Percentiles rank a stretch among this genome's conserved stretches.
Conservation (phyloP, 345 rosid species). For the Jatropha curcas region DNA sequence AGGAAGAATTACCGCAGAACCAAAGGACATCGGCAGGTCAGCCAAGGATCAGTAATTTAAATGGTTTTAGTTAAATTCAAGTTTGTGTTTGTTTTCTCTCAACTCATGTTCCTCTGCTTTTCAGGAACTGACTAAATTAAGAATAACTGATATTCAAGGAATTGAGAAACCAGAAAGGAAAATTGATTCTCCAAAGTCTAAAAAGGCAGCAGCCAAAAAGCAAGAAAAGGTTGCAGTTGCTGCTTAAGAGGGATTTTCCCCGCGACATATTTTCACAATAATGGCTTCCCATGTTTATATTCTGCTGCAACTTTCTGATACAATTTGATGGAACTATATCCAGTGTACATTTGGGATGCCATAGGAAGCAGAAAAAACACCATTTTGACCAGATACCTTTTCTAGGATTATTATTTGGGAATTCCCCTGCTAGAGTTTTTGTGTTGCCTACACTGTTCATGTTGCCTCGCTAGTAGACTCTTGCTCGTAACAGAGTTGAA, state of each 20-base stretch:
- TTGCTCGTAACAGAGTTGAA: conserved; percentile 12
- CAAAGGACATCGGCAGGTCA: conserved; percentile 88
- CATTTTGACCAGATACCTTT: conserved; percentile 13
- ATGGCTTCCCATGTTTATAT: conserved; percentile 2
- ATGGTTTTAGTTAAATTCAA: not conserved
- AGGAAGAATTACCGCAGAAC: conserved; percentile 89
- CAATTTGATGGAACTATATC: not conserved
- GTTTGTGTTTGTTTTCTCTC: conserved; percentile 1
- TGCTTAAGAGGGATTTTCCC: conserved; percentile 40
- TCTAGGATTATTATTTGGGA: conserved; percentile 19
- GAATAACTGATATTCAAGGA: conserved; percentile 91
- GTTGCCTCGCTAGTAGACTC: not conserved
- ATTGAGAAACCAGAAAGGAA: conserved; percentile 62
- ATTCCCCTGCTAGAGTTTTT: conserved; percentile 23
- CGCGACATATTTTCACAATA: not conserved
- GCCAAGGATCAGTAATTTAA: conserved; percentile 18
- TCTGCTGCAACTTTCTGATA: conserved; percentile 9
- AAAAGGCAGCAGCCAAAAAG: conserved; percentile 39
- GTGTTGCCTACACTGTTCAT: conserved; percentile 1
- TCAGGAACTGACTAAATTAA: conserved; percentile 93
- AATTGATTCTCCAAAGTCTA: conserved; percentile 35
- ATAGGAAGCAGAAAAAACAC: conserved; percentile 20
- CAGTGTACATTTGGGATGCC: conserved; percentile 29
- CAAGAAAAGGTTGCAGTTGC: conserved; percentile 54
- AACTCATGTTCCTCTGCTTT: conserved; percentile 11